phyloP scores from a whole-genome alignment of 2,329 filamentous ascomycete species.

The Albifimbria verrucaria region DNA sequence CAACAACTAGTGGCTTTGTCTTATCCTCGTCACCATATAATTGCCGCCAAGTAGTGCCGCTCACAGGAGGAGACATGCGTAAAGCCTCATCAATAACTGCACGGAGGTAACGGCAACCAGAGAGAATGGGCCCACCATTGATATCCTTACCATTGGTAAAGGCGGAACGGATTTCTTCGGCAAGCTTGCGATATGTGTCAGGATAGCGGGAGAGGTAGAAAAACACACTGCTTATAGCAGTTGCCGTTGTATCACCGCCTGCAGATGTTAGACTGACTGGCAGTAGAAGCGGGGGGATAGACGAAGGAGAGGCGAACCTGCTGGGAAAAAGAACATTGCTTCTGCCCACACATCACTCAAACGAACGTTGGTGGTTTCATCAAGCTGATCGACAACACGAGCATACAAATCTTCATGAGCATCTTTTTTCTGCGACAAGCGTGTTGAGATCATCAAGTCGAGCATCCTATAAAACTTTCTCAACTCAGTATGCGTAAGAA shows the following conservation, averaged over 20 bases:
- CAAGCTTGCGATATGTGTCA: neutral
- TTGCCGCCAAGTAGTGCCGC: neutral
- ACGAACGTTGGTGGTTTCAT: neutral
- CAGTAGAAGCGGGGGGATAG: neutral
- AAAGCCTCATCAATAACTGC: conserved; percentile 1
- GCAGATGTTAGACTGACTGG: neutral
- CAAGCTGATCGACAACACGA: neutral
- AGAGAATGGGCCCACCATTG: neutral
- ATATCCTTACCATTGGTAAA: neutral
- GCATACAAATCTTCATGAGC: neutral
- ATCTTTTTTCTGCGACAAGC: conserved; percentile 1
- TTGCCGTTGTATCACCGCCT: conserved; percentile 1
- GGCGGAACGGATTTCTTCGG: neutral
- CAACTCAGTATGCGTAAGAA: conserved; percentile 1
- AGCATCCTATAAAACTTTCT: conserved; percentile 1
- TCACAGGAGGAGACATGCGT: neutral
- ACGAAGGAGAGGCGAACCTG: neutral
- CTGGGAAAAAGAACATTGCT: neutral
- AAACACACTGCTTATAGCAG: neutral
- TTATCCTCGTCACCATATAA: neutral
- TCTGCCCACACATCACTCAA: neutral
- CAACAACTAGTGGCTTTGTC: neutral
- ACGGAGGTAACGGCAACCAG: neutral
- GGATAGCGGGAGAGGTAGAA: neutral
- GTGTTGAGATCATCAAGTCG: conserved; percentile 2